These are phyloP conservation scores for Xylaria sp. DNA, from an alignment of 2,329 filamentous ascomycete species.

Conservation along the genomic window DNA sequence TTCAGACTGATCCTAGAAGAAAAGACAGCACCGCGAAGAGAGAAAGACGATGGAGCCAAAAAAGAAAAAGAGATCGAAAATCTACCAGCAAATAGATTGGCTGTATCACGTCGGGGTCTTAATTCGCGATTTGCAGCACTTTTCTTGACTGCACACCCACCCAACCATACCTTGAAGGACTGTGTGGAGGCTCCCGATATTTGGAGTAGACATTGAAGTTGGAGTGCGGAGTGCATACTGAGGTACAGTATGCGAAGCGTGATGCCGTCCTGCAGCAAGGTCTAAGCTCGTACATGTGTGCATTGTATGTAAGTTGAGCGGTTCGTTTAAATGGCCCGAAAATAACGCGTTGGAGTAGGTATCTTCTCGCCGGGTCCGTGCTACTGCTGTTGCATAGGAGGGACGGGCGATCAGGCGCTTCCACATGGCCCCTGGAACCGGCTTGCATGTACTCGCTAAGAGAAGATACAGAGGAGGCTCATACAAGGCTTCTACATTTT, in stretches of 20 bases:
- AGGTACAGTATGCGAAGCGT: conserved; percentile 7
- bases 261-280: conserved; percentile 3
- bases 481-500: no score
- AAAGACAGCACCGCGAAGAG: not conserved
- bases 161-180: not conserved
- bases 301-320: not conserved
- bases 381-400: no score
- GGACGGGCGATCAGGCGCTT: no score
- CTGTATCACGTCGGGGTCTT: no score
- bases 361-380: conserved; percentile 4
- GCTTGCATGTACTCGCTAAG: no score
- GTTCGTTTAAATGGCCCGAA: conserved; percentile 1
- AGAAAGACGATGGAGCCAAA: no score
- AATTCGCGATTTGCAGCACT: not conserved
- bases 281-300: conserved; percentile 3
- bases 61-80: no score
- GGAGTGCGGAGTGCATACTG: conserved; percentile 21
- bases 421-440: no score
- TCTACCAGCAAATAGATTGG: no score
- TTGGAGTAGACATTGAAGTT: conserved; percentile 21
- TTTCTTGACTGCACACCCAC: not conserved
- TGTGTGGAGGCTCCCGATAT: conserved; percentile 1
- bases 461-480: no score
- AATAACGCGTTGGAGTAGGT: conserved; percentile 16
- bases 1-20: not conserved